Conservation (phyloP, 1,139 yeast species). For the Nakaseomyces uthaithaninus region DNA sequence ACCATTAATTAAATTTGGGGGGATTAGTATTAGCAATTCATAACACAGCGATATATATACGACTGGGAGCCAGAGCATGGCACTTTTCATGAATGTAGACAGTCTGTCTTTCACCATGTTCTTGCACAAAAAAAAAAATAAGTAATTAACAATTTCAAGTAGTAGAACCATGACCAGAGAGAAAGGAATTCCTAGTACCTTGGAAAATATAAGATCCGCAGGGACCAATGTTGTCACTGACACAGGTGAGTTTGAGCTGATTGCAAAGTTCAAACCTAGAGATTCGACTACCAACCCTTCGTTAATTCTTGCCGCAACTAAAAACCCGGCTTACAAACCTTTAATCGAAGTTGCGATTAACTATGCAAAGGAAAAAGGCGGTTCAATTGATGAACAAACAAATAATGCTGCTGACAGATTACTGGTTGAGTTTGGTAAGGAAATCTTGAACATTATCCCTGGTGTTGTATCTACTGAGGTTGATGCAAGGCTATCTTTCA, state of each 20-base stretch:
- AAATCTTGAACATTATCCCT: slow-evolving; percentile 87
- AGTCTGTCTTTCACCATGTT: no score
- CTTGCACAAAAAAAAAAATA: no score
- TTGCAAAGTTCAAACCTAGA: slow-evolving; percentile 96
- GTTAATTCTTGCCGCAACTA: slow-evolving; percentile 88
- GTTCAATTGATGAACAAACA: slow-evolving; percentile 53
- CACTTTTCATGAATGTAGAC: no score
- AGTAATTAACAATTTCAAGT: no score
- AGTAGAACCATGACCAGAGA: slow-evolving; percentile 1
- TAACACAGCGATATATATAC: no score
- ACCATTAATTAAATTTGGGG: no score
- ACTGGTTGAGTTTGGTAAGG: slow-evolving; percentile 90
- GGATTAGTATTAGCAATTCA: no score
- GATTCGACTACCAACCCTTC: slow-evolving; percentile 99
- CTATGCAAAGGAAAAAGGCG: slow-evolving; percentile 59
- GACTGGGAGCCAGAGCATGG: no score
- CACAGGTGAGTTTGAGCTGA: slow-evolving; percentile 96
- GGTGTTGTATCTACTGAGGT: slow-evolving; percentile 99
- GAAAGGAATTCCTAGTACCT: slow-evolving; percentile 39
- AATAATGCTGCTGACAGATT: slow-evolving; percentile 79
- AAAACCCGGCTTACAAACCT: slow-evolving; percentile 78
- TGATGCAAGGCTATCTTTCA: slow-evolving; percentile 93
- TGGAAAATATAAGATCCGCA: slow-evolving; percentile 81
- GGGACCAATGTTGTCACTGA: slow-evolving; percentile 96
- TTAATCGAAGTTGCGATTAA: slow-evolving; percentile 84